phyloP scores from a whole-genome alignment of 1,284 basidiomycete genomes.

The Apiotrichum brassicae region DNA sequence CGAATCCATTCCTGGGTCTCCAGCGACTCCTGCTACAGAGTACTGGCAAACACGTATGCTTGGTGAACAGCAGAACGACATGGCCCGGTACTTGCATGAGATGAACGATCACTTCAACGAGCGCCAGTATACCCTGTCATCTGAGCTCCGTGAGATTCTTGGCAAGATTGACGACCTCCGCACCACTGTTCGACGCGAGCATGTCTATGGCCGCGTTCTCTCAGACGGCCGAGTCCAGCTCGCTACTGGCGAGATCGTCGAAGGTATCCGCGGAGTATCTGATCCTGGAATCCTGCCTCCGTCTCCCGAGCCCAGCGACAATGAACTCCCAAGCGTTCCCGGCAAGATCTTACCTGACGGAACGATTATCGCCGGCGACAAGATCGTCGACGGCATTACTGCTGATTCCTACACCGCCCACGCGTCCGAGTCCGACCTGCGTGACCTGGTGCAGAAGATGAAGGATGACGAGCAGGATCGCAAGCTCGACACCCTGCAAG shows the following conservation, averaged over 20 bases:
- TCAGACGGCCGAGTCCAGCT: conserved; percentile 41
- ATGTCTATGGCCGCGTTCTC: conserved; percentile 33
- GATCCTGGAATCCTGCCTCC: conserved; percentile 2
- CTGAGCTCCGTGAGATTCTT: conserved; percentile 37
- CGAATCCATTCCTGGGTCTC: not conserved
- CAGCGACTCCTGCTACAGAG: not conserved
- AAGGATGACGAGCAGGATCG: conserved; percentile 38
- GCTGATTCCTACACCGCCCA: conserved; percentile 22
- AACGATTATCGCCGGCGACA: conserved; percentile 39
- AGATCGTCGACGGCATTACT: conserved; percentile 37
- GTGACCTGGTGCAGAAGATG: conserved; percentile 16
- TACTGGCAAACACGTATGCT: conserved; percentile 2
- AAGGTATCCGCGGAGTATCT: conserved; percentile 38
- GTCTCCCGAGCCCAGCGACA: not conserved
- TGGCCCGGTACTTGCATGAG: conserved; percentile 43
- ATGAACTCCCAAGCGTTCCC: conserved; percentile 16
- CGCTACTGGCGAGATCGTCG: conserved; percentile 41
- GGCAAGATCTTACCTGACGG: conserved; percentile 40
- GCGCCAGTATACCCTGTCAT: conserved; percentile 24
- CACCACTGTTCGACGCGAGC: conserved; percentile 35
- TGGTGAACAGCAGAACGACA: conserved; percentile 21
- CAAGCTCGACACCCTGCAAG: conserved; percentile 33
- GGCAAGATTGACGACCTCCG: conserved; percentile 37
- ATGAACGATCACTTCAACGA: conserved; percentile 42
- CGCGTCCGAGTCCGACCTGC: conserved; percentile 9